phyloP scores from a whole-genome alignment of 169 alveolate species.

The Eimeria tenella region DNA sequence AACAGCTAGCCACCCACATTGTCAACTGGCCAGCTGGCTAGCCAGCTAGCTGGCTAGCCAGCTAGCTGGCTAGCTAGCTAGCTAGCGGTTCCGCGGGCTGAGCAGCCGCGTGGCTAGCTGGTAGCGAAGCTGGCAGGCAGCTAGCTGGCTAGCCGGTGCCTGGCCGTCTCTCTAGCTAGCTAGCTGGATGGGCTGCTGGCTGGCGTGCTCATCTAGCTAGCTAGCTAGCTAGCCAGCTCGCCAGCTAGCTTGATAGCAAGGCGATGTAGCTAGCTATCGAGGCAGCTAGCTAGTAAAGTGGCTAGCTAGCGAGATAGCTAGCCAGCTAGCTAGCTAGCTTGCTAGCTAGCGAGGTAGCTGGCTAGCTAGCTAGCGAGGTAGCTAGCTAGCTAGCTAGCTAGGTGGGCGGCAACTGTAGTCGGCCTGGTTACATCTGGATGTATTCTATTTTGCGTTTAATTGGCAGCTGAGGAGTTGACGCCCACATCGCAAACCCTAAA shows the following conservation, averaged over 20 bases:
- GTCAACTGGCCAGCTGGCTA: background rate
- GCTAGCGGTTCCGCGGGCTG: background rate
- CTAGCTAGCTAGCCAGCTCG: background rate
- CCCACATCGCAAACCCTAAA: background rate
- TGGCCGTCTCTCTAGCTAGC: background rate
- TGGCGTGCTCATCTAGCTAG: background rate
- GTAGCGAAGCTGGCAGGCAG: background rate
- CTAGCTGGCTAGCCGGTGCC: background rate
- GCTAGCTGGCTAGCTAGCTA: background rate
- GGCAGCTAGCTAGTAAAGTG: no score
- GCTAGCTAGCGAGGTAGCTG: background rate
- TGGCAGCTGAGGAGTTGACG: background rate
- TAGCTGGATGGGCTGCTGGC: background rate
- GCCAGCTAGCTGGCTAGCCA: background rate
- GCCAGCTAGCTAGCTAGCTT: no score
- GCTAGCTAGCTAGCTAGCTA: background rate
- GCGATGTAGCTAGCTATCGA: no score
- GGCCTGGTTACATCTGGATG: background rate
- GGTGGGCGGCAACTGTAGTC: background rate
- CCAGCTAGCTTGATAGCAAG: no score
- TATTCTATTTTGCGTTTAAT: constrained; percentile 11
- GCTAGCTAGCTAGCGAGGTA: background rate
- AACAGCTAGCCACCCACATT: background rate
- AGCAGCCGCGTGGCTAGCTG: background rate
- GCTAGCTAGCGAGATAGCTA: no score